Evolutionary conservation across 106 monocot genomes (phyloP), one percentile per base, ranked within the genome.

Genomic region (Allium cepa): DNA sequence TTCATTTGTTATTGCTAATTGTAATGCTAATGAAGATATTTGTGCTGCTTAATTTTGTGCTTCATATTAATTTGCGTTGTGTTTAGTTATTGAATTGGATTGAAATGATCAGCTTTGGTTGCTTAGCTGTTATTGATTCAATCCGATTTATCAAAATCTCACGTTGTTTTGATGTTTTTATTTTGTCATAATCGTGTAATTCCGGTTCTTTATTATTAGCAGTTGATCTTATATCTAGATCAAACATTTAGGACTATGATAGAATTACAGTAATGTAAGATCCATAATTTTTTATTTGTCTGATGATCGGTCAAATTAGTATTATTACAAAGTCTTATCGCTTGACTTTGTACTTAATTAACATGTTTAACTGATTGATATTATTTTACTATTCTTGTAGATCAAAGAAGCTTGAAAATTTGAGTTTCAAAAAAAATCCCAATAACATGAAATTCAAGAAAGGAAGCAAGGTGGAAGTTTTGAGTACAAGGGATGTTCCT

Each of bases 391-490:
- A 55, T 15, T 55, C 1, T 55, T 55, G 4, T 36, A 36, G 36
- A 36, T 36, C 36, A 36, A 36, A 36, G 36, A 36, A 36, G 36
- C 5, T 5, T 36, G 36, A 36, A 36, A 55, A 55, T 55, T 6
- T 12, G 13, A 15, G 15, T 55, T 55, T 55, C 53, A 12, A 15
- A 55, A 10, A 53, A 55, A 55, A 12, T 55, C 7, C 15, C 53
- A 17, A 10, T 11, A 60, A 6, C 10, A 75, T 84, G 79, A 79
- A 56, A 70, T 80, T 84, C 47, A 73, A 53, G 63, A 84, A 84
- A 64, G 83, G 83, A 61, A 66, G 56, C 69, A 79, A 73, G 50
- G 61, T 84, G 50, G 83, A 84, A 69, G 72, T 84, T 36, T 50
- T 73, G 9, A 71, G 72, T 51, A 53, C 66, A 53, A 50, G 49